Evolutionary conservation across 345 rosid species (phyloP).

Genomic region (Eucalyptus pauciflora): DNA sequence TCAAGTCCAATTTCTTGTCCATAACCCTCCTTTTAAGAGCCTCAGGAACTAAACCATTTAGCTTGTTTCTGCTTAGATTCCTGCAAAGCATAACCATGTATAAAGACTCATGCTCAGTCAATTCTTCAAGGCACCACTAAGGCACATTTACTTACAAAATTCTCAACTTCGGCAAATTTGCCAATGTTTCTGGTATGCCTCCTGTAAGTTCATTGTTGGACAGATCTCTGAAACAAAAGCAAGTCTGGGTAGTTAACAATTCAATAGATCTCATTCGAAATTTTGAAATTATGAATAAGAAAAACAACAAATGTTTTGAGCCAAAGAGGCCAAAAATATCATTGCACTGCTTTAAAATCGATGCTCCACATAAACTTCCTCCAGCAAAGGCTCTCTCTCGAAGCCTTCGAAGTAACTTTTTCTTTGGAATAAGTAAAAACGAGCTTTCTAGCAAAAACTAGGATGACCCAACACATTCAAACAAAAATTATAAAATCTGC

Average conservation of each 20-base stretch:
- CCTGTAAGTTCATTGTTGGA: too few species aligned
- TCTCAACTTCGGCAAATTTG: background rate
- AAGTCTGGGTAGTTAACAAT: rapidly evolving
- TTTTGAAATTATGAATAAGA: too few species aligned
- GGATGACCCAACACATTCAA: background rate
- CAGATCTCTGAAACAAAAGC: too few species aligned
- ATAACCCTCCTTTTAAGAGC: slow-evolving; percentile 8
- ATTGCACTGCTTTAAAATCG: rapidly evolving
- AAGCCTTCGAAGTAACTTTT: rapidly evolving
- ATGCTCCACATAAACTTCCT: too few species aligned
- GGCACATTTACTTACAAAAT: background rate
- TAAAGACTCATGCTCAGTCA: background rate
- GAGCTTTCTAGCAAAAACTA: rapidly evolving
- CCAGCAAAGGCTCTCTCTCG: rapidly evolving
- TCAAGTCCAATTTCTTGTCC: background rate
- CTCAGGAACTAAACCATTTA: slow-evolving; percentile 20
- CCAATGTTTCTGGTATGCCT: background rate
- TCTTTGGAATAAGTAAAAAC: rapidly evolving
- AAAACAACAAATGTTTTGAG: too few species aligned
- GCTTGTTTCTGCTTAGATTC: slow-evolving; percentile 25
- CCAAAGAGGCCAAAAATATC: too few species aligned
- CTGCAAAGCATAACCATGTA: slow-evolving; percentile 1
- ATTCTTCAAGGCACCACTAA: rapidly evolving
- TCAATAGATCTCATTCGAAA: too few species aligned
- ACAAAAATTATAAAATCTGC: too few species aligned